A percentile compares a stretch with the other conserved stretches of the same genome.
phyloP scores from a whole-genome alignment of 495 filamentous ascomycete genomes.

The Massariosphaeria phaeospora region DNA sequence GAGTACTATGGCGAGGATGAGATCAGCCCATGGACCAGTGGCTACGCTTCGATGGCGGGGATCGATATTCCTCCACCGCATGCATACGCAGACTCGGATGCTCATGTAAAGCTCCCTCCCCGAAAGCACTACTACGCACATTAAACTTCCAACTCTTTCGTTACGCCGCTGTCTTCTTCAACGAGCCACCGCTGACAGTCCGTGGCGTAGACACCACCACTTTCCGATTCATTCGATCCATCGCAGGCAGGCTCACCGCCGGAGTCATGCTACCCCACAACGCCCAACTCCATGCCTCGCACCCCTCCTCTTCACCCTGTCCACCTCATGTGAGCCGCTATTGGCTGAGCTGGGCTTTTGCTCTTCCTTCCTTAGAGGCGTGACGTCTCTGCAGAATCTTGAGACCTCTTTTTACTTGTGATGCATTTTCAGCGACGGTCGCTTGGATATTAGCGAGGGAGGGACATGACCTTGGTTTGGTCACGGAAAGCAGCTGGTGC shows the following conservation, averaged over 20 bases:
- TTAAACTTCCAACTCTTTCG: conserved; percentile 25
- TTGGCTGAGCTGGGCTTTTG: not conserved
- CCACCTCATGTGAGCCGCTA: conserved; percentile 25
- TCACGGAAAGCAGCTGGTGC: conserved; percentile 10
- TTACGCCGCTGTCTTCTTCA: conserved; percentile 24
- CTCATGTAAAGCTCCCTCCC: conserved; percentile 59
- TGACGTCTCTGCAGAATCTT: conserved; percentile 26
- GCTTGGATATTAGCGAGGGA: conserved; percentile 3
- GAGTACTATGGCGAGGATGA: conserved; percentile 59
- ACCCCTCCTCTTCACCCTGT: conserved; percentile 51
- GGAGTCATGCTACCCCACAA: conserved; percentile 57
- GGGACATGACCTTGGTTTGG: conserved; percentile 15
- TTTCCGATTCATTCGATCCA: conserved; percentile 75
- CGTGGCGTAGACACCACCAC: conserved; percentile 72
- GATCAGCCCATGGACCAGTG: conserved; percentile 70
- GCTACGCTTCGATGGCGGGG: conserved; percentile 67
- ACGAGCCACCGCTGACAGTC: conserved; percentile 33
- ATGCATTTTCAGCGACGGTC: conserved; percentile 30
- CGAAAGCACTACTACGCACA: conserved; percentile 37
- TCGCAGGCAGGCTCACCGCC: conserved; percentile 59
- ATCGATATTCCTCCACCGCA: conserved; percentile 63
- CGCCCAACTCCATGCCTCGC: conserved; percentile 62
- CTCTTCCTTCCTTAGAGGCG: conserved; percentile 10
- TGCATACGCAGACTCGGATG: conserved; percentile 58
- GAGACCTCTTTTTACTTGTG: conserved; percentile 16